Conservation (phyloP, 2,329 filamentous ascomycete species). For the Phialemoniopsis sp. region DNA sequence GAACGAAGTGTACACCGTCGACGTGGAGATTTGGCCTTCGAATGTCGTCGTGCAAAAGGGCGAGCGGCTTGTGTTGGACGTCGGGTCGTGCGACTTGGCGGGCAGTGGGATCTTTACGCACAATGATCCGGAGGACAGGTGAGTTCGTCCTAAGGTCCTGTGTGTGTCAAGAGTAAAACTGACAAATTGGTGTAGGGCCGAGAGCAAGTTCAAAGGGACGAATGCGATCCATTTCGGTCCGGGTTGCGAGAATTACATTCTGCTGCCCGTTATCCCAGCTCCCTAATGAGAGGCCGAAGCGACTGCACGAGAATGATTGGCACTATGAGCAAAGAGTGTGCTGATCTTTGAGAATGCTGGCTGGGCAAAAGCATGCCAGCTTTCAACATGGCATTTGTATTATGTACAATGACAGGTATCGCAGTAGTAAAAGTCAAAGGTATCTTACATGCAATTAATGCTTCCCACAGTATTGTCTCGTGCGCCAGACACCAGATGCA, state of each 20-base stretch:
- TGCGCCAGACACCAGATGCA: neutral
- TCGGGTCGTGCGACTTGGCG: neutral
- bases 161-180: neutral
- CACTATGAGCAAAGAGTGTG: too few relatives aligned
- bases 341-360: too few relatives aligned
- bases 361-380: too few relatives aligned
- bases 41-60: conserved; percentile 37
- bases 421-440: too few relatives aligned
- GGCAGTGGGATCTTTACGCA: neutral
- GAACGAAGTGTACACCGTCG: conserved; percentile 47
- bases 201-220: conserved; percentile 50
- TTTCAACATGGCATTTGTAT: too few relatives aligned
- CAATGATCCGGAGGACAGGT: conserved; percentile 5
- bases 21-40: conserved; percentile 58
- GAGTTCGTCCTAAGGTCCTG: neutral
- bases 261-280: conserved; percentile 50
- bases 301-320: too few relatives aligned
- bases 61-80: neutral
- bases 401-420: too few relatives aligned
- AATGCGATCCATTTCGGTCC: conserved; percentile 52
- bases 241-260: conserved; percentile 44
- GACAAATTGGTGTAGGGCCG: neutral
- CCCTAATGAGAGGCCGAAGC: too few relatives aligned
- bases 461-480: neutral
- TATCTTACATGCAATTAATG: neutral